phyloP scores from a whole-genome alignment of 1,284 basidiomycete genomes.

The Sporisorium sorghi region DNA sequence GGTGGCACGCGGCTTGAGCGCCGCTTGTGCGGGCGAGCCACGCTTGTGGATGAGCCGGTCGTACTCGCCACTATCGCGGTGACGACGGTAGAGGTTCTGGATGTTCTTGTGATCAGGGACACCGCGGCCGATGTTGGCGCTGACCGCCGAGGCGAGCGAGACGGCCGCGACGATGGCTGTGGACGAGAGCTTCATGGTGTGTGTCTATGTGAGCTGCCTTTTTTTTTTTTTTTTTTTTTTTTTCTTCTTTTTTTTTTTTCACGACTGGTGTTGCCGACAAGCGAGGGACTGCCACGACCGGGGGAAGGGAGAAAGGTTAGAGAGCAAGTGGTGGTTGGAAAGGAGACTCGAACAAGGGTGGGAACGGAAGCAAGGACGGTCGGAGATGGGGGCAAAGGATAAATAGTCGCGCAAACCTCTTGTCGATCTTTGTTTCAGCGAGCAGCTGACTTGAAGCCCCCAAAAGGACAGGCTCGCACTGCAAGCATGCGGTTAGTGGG shows the following conservation, averaged over 20 bases:
- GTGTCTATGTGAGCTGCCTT: conserved; percentile 4
- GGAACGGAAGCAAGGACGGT: not conserved
- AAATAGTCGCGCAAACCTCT: too few species aligned
- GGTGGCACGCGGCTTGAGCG: conserved; percentile 40
- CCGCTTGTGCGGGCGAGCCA: conserved; percentile 23
- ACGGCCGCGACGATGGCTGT: conserved; percentile 41
- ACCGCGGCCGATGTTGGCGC: conserved; percentile 56
- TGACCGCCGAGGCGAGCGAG: conserved; percentile 40
- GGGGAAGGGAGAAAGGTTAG: not conserved
- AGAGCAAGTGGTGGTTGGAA: not conserved
- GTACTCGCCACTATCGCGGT: conserved; percentile 49
- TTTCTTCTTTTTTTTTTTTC: too few species aligned
- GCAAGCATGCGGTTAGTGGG: conserved; percentile 1
- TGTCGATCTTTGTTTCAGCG: too few species aligned
- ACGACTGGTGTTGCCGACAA: not conserved
- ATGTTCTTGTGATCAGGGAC: conserved; percentile 45
- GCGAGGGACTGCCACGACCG: not conserved
- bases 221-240: too few species aligned
- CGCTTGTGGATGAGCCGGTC: conserved; percentile 47
- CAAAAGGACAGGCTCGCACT: too few species aligned
- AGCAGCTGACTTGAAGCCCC: too few species aligned
- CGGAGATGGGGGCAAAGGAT: not conserved
- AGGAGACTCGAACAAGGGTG: not conserved
- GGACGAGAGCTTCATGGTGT: conserved; percentile 43
- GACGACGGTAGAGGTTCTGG: conserved; percentile 44